phyloP scores from a whole-genome alignment of 495 filamentous ascomycete genomes.

The Amorphotheca resinae region DNA sequence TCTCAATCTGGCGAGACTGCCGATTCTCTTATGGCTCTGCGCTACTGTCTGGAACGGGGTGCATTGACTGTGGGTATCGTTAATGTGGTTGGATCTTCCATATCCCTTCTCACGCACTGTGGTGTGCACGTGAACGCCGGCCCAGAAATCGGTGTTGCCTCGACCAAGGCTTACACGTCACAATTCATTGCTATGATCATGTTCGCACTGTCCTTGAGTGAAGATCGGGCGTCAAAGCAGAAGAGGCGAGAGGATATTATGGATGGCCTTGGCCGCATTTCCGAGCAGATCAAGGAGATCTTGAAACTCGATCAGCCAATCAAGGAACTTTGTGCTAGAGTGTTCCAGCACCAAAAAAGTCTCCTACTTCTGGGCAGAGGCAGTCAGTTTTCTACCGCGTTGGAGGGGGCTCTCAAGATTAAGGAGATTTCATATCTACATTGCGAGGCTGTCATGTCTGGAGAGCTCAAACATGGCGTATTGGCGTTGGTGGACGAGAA shows the following conservation, averaged over 20 bases:
- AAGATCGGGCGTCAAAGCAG: conserved; percentile 91
- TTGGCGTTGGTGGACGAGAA: conserved; percentile 95
- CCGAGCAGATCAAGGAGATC: conserved; percentile 82
- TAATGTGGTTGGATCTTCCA: conserved; percentile 95
- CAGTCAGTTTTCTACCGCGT: conserved; percentile 90
- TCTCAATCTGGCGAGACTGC: conserved; percentile 98
- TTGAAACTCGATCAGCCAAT: conserved; percentile 83
- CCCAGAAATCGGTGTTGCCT: conserved; percentile 96
- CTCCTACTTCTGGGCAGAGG: conserved; percentile 86
- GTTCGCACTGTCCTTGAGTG: conserved; percentile 91
- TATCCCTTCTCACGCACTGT: conserved; percentile 95
- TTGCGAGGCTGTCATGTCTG: conserved; percentile 99
- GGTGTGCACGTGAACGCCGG: conserved; percentile 99
- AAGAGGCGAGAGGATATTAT: conserved; percentile 93
- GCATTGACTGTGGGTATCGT: conserved; percentile 96
- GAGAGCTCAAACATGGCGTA: conserved; percentile 96
- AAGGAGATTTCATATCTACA: conserved; percentile 99
- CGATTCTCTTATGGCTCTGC: conserved; percentile 93
- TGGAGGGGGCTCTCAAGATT: conserved; percentile 97
- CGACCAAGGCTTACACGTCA: conserved; percentile 97
- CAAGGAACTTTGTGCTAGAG: conserved; percentile 80
- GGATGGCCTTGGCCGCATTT: conserved; percentile 77
- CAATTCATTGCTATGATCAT: conserved; percentile 99
- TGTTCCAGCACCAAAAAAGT: conserved; percentile 94
- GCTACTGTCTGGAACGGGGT: conserved; percentile 94